A percentile compares a stretch with the other conserved stretches of the same genome.
phyloP scores from a whole-genome alignment of 495 filamentous ascomycete genomes.

The Talaromyces trachyspermus region DNA sequence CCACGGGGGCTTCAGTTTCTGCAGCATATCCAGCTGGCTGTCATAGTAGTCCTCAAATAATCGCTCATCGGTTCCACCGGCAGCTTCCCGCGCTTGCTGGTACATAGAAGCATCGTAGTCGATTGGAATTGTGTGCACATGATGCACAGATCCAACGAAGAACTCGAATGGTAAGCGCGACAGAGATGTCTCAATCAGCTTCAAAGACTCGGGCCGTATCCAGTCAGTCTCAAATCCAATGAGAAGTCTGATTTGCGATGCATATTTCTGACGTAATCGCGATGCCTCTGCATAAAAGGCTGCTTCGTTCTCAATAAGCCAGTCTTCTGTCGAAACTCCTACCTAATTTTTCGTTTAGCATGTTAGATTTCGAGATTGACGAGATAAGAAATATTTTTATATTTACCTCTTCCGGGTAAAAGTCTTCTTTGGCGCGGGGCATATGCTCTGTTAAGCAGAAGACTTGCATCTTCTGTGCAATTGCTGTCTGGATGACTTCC shows the following conservation, averaged over 20 bases:
- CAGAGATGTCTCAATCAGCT: constrained; percentile 52
- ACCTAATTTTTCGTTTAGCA: background rate
- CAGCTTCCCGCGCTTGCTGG: constrained; percentile 45
- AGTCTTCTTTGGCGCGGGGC: constrained; percentile 66
- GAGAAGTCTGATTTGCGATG: constrained; percentile 64
- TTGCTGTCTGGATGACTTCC: constrained; percentile 72
- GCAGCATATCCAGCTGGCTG: constrained; percentile 73
- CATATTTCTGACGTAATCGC: constrained; percentile 64
- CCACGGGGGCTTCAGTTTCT: constrained; percentile 65
- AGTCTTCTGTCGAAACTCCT: constrained; percentile 15
- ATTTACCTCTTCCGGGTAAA: constrained; percentile 87
- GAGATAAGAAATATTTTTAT: background rate
- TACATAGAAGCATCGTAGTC: constrained; percentile 74
- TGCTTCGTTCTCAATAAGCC: constrained; percentile 50
- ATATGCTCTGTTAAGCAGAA: constrained; percentile 97
- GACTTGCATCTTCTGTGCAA: constrained; percentile 65
- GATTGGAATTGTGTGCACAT: constrained; percentile 78
- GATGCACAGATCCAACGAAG: constrained; percentile 87
- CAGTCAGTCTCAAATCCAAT: constrained; percentile 92
- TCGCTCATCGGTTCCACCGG: constrained; percentile 59
- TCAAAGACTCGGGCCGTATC: constrained; percentile 61
- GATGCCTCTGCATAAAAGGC: constrained; percentile 64
- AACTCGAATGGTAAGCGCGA: constrained; percentile 63
- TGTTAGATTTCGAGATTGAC: too few relatives aligned
- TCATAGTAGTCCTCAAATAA: constrained; percentile 82